phyloP scores from a whole-genome alignment of 2,329 filamentous ascomycete species.

The Clonostachys sp. region DNA sequence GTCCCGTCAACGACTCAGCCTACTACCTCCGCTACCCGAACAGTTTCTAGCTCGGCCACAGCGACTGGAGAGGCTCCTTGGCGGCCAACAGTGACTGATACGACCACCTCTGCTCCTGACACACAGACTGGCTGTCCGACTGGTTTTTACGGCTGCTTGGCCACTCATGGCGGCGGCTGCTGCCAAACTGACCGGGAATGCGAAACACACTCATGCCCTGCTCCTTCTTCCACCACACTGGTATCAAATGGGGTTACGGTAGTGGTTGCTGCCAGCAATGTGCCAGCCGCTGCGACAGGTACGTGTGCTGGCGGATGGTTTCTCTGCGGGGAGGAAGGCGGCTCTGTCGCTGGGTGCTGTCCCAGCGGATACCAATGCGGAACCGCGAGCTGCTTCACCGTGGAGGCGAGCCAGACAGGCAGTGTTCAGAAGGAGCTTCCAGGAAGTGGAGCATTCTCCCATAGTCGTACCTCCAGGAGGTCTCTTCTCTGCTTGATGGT shows the following conservation, averaged over 20 bases:
- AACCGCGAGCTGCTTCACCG: conserved; percentile 63
- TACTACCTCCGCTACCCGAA: conserved; percentile 3
- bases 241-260: conserved; percentile 67
- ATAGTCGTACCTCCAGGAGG: neutral
- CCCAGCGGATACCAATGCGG: conserved; percentile 74
- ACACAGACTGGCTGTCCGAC: conserved; percentile 63
- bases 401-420: conserved; percentile 44
- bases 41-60: conserved; percentile 19
- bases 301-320: conserved; percentile 79
- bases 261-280: conserved; percentile 53
- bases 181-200: conserved; percentile 87
- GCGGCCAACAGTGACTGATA: conserved; percentile 30
- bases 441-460: conserved; percentile 2
- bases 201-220: conserved; percentile 72
- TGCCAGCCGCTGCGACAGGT: conserved; percentile 33
- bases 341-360: conserved; percentile 77
- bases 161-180: conserved; percentile 77
- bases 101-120: neutral
- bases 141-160: conserved; percentile 87
- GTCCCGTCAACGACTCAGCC: neutral
- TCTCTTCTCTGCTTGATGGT: neutral
- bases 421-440: conserved; percentile 52
- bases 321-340: conserved; percentile 52
- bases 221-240: conserved; percentile 55
- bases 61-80: conserved; percentile 34